phyloP scores from a whole-genome alignment of 805 yeast genomes.

The Lachancea cidri region DNA sequence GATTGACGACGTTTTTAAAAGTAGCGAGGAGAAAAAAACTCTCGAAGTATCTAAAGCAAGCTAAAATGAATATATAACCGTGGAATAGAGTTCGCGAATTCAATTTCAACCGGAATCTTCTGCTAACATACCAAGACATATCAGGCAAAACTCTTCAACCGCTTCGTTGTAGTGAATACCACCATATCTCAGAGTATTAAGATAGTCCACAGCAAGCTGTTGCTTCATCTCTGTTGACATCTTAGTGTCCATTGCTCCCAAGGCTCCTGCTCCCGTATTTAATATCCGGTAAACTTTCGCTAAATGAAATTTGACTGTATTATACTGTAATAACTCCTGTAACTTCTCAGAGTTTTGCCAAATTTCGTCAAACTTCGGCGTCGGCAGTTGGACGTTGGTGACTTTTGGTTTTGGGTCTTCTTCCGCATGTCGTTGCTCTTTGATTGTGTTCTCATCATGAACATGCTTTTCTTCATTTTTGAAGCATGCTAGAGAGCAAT shows the following conservation, averaged over 20 bases:
- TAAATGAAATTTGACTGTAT: constrained; percentile 50
- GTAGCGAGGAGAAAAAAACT: constrained; percentile 12
- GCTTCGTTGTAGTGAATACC: constrained; percentile 59
- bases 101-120: background rate
- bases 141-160: constrained; percentile 56
- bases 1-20: constrained; percentile 24
- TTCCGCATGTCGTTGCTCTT: constrained; percentile 3
- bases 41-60: constrained; percentile 4
- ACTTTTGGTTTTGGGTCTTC: background rate
- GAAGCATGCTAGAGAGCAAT: constrained; percentile 58
- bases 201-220: constrained; percentile 52
- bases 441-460: constrained; percentile 2
- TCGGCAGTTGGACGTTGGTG: background rate
- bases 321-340: constrained; percentile 41
- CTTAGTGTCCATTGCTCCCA: constrained; percentile 14
- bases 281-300: constrained; percentile 45
- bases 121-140: constrained; percentile 10
- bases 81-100: background rate
- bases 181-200: constrained; percentile 50
- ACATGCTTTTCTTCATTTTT: constrained; percentile 34
- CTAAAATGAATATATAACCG: background rate
- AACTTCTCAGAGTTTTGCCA: constrained; percentile 37
- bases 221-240: constrained; percentile 34
- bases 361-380: constrained; percentile 29
- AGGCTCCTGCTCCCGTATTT: constrained; percentile 15